phyloP scores from a whole-genome alignment of 306 rosid genomes.

The Morella rubra region DNA sequence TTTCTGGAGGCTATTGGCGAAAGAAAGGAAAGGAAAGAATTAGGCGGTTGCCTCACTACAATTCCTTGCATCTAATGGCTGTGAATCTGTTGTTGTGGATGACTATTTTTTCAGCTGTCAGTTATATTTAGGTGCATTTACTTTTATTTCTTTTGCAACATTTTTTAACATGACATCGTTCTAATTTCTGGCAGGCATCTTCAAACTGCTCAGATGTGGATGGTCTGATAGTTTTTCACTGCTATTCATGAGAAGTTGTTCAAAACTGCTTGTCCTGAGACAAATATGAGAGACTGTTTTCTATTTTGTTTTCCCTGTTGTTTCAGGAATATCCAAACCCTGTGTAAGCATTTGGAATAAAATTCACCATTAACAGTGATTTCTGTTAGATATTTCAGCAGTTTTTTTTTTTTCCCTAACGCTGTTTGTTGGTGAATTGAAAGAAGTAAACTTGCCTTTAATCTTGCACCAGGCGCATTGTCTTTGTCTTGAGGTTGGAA shows the following conservation, averaged over 20 bases:
- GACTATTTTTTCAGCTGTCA: not conserved
- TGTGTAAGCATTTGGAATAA: conserved; percentile 47
- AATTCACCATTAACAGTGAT: conserved; percentile 31
- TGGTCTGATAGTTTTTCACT: conserved; percentile 39
- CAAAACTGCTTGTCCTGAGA: conserved; percentile 44
- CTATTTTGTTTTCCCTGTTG: conserved; percentile 25
- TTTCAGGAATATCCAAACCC: conserved; percentile 24
- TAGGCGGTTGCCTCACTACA: not conserved
- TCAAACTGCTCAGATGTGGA: conserved; percentile 36
- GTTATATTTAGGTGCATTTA: not conserved
- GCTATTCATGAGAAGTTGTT: conserved; percentile 38
- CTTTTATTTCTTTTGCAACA: not conserved
- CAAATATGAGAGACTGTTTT: conserved; percentile 27
- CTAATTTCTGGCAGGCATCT: conserved; percentile 44
- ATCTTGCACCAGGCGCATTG: too few relatives aligned
- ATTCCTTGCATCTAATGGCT: not conserved
- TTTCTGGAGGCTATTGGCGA: not conserved
- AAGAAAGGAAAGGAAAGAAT: too few relatives aligned
- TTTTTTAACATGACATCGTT: conserved; percentile 1
- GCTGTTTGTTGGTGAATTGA: too few relatives aligned
- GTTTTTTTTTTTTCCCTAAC: not conserved
- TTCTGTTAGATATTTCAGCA: not conserved
- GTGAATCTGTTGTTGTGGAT: not conserved
- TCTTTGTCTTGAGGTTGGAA: too few relatives aligned
- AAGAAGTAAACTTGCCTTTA: too few relatives aligned